Evolutionary conservation across 257 asterid genomes (phyloP).

Genomic region (Salvia hispanica): DNA sequence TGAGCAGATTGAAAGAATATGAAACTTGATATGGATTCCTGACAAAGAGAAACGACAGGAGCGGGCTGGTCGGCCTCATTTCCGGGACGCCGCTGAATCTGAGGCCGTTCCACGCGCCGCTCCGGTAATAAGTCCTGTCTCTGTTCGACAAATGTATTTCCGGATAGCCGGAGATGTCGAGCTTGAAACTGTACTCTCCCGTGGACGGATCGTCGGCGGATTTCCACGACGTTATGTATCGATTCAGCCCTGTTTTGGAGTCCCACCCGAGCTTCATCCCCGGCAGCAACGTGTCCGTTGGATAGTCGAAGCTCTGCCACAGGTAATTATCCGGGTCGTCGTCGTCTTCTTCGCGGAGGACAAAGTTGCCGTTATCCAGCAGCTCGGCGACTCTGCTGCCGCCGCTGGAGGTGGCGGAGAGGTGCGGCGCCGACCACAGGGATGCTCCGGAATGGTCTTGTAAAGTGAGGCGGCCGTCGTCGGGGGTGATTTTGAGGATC

Average conservation of each 20-base stretch:
- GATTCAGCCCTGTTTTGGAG: conserved; percentile 53
- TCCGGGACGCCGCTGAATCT: conserved; percentile 92
- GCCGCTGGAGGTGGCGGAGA: conserved; percentile 13
- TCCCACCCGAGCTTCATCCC: conserved; percentile 99
- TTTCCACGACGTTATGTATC: conserved; percentile 72
- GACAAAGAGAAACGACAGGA: conserved; percentile 48
- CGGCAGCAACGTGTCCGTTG: conserved; percentile 79
- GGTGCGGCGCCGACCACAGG: conserved; percentile 57
- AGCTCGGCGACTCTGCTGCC: conserved; percentile 50
- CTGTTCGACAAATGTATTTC: conserved; percentile 45
- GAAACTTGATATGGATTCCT: conserved; percentile 38
- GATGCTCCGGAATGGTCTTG: conserved; percentile 40
- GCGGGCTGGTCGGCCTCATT: conserved; percentile 53
- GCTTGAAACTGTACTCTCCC: conserved; percentile 67
- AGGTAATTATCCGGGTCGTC: conserved; percentile 34
- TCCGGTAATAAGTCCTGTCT: conserved; percentile 44
- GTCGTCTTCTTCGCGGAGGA: conserved; percentile 48
- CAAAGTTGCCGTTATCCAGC: conserved; percentile 63
- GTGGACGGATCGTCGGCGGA: conserved; percentile 62
- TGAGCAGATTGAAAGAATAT: conserved; percentile 48
- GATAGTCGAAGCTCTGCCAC: conserved; percentile 82
- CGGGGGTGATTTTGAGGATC: conserved; percentile 44
- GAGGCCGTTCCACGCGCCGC: conserved; percentile 92
- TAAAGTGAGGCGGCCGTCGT: conserved; percentile 51
- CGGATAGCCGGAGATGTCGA: conserved; percentile 62